Evolutionary conservation across 495 filamentous ascomycete genomes (phyloP).

Genomic region (Annulohypoxylon moriforme): DNA sequence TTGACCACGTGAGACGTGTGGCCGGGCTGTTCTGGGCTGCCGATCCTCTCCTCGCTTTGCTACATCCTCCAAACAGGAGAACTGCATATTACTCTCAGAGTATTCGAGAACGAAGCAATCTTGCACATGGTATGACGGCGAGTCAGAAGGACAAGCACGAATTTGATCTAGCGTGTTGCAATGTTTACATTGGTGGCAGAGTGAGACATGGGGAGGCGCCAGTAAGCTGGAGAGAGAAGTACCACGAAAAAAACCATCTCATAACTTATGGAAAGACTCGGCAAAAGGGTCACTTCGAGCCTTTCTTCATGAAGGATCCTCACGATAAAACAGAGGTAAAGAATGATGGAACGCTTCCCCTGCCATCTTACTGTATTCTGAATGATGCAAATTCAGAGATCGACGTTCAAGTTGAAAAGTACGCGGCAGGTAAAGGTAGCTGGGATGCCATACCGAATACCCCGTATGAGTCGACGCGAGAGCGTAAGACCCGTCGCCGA

Average conservation of each 20-base stretch:
- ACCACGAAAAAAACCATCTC: neutral
- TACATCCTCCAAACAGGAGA: constrained; percentile 43
- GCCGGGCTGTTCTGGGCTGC: constrained; percentile 48
- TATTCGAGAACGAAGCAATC: constrained; percentile 20
- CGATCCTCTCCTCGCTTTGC: constrained; percentile 44
- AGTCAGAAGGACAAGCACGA: too few species aligned
- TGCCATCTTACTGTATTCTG: neutral
- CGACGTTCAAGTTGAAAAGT: neutral
- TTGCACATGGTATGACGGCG: neutral
- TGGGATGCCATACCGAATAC: neutral
- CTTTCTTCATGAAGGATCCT: neutral
- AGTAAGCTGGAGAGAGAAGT: neutral
- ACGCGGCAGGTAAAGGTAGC: neutral
- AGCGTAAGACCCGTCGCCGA: neutral
- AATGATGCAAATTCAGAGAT: neutral
- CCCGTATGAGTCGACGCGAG: neutral
- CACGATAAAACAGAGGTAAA: neutral
- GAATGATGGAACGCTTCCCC: neutral
- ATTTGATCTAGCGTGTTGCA: neutral
- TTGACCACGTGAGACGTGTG: constrained; percentile 46
- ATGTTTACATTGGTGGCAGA: neutral
- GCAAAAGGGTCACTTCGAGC: neutral
- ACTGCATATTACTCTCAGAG: neutral
- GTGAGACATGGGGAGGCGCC: constrained; percentile 8
- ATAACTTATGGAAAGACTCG: neutral